Conservation (phyloP, 352 stramenopile species). For the Pythium rishiriense region DNA sequence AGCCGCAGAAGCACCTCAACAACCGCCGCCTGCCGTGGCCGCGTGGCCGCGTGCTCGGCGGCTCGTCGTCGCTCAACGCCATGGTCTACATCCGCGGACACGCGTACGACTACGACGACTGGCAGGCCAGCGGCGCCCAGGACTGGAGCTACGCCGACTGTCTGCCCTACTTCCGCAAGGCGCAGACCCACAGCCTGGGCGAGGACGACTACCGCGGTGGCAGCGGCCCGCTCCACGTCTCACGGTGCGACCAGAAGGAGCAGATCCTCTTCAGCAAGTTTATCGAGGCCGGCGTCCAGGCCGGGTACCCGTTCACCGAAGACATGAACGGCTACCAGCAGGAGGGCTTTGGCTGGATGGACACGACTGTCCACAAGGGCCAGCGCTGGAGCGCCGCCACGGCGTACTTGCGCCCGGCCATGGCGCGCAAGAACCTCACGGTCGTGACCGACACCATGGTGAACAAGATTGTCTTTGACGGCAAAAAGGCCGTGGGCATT, state of each 20-base stretch:
- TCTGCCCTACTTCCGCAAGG: slow-evolving; percentile 88
- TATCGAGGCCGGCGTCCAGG: slow-evolving; percentile 84
- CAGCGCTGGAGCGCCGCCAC: slow-evolving; percentile 76
- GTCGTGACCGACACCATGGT: slow-evolving; percentile 84
- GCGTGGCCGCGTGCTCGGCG: slow-evolving; percentile 84
- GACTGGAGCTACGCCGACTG: slow-evolving; percentile 89
- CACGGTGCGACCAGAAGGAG: slow-evolving; percentile 70
- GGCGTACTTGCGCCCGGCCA: slow-evolving; percentile 73
- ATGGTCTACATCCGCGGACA: slow-evolving; percentile 92
- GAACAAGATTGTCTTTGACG: slow-evolving; percentile 83
- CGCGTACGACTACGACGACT: slow-evolving; percentile 88
- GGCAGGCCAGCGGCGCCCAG: slow-evolving; percentile 62
- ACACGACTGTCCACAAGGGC: slow-evolving; percentile 85
- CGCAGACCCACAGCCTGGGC: slow-evolving; percentile 78
- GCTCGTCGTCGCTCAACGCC: slow-evolving; percentile 88
- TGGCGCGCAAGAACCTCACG: slow-evolving; percentile 68
- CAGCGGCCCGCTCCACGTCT: slow-evolving; percentile 80
- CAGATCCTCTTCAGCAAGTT: slow-evolving; percentile 90
- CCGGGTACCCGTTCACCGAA: slow-evolving; percentile 85
- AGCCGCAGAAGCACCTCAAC: slow-evolving; percentile 83
- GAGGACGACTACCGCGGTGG: slow-evolving; percentile 80
- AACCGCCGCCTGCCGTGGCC: slow-evolving; percentile 81
- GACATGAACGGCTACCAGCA: slow-evolving; percentile 91
- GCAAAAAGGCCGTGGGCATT: slow-evolving; percentile 75
- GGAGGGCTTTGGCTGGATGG: slow-evolving; percentile 90